Conservation (phyloP, 1,139 yeast species). For the Blastobotrys capitulatus region DNA sequence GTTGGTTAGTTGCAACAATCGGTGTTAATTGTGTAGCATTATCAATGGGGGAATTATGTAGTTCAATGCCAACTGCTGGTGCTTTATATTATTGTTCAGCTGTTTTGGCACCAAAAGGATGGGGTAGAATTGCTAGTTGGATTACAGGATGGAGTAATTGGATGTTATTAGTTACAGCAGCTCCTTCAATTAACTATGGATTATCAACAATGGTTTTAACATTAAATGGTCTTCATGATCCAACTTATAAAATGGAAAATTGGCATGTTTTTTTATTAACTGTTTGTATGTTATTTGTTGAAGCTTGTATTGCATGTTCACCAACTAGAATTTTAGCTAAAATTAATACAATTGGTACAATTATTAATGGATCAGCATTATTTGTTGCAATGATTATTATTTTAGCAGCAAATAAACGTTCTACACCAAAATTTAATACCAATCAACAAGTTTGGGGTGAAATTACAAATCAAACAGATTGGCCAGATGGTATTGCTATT, state of each 20-base stretch:
- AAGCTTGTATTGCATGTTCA: conserved; percentile 36
- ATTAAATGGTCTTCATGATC: conserved; percentile 36
- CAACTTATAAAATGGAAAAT: conserved; percentile 39
- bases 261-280: conserved; percentile 51
- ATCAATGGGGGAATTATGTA: conserved; percentile 3
- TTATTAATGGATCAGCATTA: conserved; percentile 45
- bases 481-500: conserved; percentile 60
- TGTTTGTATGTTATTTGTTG: conserved; percentile 47
- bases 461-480: conserved; percentile 57
- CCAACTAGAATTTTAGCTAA: conserved; percentile 53
- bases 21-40: conserved; percentile 42
- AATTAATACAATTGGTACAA: conserved; percentile 52
- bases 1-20: conserved; percentile 51
- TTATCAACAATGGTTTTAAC: conserved; percentile 60
- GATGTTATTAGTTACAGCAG: conserved; percentile 50
- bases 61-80: conserved; percentile 1
- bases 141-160: conserved; percentile 38
- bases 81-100: conserved; percentile 3
- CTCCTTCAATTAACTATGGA: conserved; percentile 60
- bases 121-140: not conserved
- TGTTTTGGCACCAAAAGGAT: not conserved
- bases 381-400: conserved; percentile 53
- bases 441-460: conserved; percentile 50
- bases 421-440: conserved; percentile 45
- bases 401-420: conserved; percentile 47